phyloP scores from a whole-genome alignment of 2,329 filamentous ascomycete genomes.

The Septoria petroselini region DNA sequence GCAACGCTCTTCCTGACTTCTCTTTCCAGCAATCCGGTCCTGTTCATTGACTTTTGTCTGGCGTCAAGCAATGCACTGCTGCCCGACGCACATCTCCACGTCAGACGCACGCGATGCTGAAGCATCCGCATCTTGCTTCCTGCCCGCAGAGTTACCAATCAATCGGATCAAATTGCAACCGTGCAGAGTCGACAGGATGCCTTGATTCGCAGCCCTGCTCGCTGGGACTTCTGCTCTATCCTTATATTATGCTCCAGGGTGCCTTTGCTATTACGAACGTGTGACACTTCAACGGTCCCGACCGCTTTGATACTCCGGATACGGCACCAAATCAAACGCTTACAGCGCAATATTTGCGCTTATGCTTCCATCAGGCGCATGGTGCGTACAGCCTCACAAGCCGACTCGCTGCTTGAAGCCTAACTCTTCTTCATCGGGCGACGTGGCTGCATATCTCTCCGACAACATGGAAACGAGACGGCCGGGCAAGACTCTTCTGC shows the following conservation, averaged over 20 bases:
- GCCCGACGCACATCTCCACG: too few relatives aligned
- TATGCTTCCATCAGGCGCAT: not conserved
- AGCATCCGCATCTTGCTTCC: too few relatives aligned
- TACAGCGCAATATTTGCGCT: not conserved
- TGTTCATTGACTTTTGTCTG: constrained; percentile 2
- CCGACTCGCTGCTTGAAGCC: not conserved
- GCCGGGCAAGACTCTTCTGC: not conserved
- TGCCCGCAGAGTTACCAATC: too few relatives aligned
- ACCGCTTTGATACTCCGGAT: not conserved
- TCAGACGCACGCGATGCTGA: too few relatives aligned
- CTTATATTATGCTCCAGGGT: too few relatives aligned
- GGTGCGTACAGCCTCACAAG: not conserved
- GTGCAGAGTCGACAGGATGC: not conserved
- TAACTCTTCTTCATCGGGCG: constrained; percentile 9
- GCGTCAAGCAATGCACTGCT: too few relatives aligned
- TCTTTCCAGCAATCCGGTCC: too few relatives aligned
- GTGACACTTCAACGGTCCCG: not conserved
- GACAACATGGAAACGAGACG: constrained; percentile 9
- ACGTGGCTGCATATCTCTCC: not conserved
- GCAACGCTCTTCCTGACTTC: too few relatives aligned
- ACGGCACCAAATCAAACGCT: not conserved
- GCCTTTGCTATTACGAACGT: not conserved
- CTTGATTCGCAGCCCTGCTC: not conserved
- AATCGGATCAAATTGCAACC: not conserved
- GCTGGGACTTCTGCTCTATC: not conserved